Percentiles rank a stretch among this genome's conserved stretches.
Conservation (phyloP, 768 basidiomycete species). For the Tulasnella sp. region DNA sequence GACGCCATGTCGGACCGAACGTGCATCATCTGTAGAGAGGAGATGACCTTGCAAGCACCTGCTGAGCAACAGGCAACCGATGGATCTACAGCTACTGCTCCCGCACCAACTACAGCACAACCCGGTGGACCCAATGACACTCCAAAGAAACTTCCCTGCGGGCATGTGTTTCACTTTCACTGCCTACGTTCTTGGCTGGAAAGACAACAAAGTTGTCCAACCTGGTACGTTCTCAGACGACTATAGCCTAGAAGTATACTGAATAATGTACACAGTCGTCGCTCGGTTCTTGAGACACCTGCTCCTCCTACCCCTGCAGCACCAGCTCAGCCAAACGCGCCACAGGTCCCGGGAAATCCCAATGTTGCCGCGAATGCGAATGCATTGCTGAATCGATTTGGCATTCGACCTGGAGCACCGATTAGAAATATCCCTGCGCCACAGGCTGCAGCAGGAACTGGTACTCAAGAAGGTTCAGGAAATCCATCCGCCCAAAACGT, state of each 20-base stretch:
- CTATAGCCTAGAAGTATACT: conserved; percentile 2
- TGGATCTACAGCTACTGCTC: conserved; percentile 10
- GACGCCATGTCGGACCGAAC: conserved; percentile 71
- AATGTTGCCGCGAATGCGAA: not conserved
- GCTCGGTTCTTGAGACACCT: conserved; percentile 53
- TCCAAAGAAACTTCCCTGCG: conserved; percentile 92
- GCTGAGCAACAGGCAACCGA: conserved; percentile 8
- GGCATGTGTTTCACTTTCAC: conserved; percentile 96
- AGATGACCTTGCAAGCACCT: conserved; percentile 48
- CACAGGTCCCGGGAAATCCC: not conserved
- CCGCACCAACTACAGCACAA: conserved; percentile 10
- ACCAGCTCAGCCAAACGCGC: not conserved
- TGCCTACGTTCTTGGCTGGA: conserved; percentile 97
- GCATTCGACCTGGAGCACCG: conserved; percentile 18
- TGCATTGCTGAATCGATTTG: not conserved
- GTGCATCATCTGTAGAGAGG: conserved; percentile 97
- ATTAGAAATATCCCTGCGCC: conserved; percentile 19
- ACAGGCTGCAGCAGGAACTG: not conserved
- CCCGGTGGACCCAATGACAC: conserved; percentile 70
- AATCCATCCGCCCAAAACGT: conserved; percentile 19
- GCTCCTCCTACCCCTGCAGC: conserved; percentile 17
- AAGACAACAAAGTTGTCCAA: conserved; percentile 96
- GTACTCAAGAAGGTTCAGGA: conserved; percentile 22
- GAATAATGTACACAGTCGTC: conserved; percentile 38
- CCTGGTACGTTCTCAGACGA: conserved; percentile 51